A percentile compares a stretch with the other conserved stretches of the same genome.
These are phyloP conservation scores for Saturnispora bothae DNA, from an alignment of 805 yeast species.

Conservation along the genomic window DNA sequence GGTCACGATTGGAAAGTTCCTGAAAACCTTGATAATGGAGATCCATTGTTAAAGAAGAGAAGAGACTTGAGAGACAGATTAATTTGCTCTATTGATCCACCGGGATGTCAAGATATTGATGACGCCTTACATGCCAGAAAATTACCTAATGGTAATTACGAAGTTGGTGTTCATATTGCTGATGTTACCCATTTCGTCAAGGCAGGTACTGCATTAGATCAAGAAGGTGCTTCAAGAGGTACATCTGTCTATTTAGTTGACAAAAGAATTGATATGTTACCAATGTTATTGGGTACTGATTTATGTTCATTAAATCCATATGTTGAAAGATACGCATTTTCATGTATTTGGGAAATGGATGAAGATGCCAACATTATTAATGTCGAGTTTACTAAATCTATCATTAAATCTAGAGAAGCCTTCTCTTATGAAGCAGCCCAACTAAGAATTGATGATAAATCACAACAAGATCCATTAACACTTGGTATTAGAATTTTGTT, in stretches of 20 bases:
- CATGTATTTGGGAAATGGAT: slow-evolving; percentile 93
- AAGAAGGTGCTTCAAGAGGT: slow-evolving; percentile 95
- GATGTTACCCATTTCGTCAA: slow-evolving; percentile 97
- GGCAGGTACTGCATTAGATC: slow-evolving; percentile 83
- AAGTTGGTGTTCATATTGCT: slow-evolving; percentile 98
- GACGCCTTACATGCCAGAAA: slow-evolving; percentile 86
- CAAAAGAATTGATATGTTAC: slow-evolving; percentile 97
- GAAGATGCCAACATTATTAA: slow-evolving; percentile 74
- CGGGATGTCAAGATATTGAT: slow-evolving; percentile 96
- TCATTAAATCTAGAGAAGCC: slow-evolving; percentile 86
- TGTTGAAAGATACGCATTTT: slow-evolving; percentile 92
- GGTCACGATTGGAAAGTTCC: slow-evolving; percentile 94
- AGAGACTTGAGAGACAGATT: slow-evolving; percentile 79
- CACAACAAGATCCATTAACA: slow-evolving; percentile 75
- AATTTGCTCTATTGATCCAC: slow-evolving; percentile 96
- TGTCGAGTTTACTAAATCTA: slow-evolving; percentile 73
- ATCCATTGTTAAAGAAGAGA: slow-evolving; percentile 50
- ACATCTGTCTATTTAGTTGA: slow-evolving; percentile 96
- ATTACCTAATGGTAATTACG: slow-evolving; percentile 87
- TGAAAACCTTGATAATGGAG: slow-evolving; percentile 43
- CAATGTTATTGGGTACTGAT: slow-evolving; percentile 89
- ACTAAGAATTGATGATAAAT: slow-evolving; percentile 69
- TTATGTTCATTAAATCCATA: slow-evolving; percentile 90
- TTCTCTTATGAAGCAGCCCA: slow-evolving; percentile 94
- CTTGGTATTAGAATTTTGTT: slow-evolving; percentile 79